Conservation (phyloP, 257 asterid species). For the Lycium barbarum region DNA sequence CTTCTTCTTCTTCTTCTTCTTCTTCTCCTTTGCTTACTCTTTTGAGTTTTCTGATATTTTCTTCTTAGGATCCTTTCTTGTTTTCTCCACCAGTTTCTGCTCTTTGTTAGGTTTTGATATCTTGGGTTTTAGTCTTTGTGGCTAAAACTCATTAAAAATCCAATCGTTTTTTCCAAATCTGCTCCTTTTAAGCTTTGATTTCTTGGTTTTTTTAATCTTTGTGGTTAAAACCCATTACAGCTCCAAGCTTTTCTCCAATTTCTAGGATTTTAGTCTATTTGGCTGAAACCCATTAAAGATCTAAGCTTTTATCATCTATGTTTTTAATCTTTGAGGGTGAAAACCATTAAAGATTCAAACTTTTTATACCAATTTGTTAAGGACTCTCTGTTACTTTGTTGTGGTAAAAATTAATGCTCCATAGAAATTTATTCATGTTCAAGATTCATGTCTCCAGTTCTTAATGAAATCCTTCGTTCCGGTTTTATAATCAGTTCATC, state of each 20-base stretch:
- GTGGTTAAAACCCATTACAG: background rate
- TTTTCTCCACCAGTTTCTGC: background rate
- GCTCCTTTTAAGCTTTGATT: background rate
- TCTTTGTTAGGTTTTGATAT: background rate
- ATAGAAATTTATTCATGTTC: conserved; percentile 38
- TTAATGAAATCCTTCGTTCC: conserved; percentile 76
- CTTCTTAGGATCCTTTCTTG: background rate
- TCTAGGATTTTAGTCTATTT: background rate
- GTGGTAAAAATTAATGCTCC: conserved; percentile 45
- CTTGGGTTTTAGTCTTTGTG: background rate
- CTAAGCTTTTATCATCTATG: background rate
- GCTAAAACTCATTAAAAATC: background rate
- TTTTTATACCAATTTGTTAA: background rate
- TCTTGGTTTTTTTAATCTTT: background rate
- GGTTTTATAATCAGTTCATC: conserved; percentile 71
- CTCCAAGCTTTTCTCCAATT: background rate
- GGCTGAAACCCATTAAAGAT: background rate
- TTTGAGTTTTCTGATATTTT: no score
- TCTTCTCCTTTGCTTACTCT: conserved; percentile 32
- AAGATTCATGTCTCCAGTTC: conserved; percentile 74
- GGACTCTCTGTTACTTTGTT: background rate
- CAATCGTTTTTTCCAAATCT: no score
- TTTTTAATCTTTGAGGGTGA: background rate
- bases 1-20: conserved; percentile 54
- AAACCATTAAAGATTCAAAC: background rate